Evolutionary conservation across 768 basidiomycete genomes (phyloP).

Genomic region (Pleurotus tuoliensis): DNA sequence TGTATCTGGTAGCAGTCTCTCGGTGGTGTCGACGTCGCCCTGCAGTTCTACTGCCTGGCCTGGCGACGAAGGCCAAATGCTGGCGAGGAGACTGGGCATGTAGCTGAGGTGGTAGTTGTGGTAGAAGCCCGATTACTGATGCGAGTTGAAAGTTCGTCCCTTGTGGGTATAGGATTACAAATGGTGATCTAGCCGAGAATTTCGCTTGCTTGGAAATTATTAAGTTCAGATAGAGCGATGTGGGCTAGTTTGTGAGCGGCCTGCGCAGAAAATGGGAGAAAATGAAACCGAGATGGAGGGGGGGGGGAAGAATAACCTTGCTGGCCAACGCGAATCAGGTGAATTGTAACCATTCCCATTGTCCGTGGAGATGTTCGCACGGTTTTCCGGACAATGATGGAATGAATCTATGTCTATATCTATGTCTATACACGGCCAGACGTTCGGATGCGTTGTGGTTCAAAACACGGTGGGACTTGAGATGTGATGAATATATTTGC

Average conservation of each 20-base stretch:
- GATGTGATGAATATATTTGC: too few relatives aligned
- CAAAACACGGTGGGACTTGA: too few relatives aligned
- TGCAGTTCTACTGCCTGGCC: slow-evolving; percentile 16
- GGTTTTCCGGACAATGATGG: not conserved
- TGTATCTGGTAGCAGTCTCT: slow-evolving; percentile 11
- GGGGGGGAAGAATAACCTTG: not conserved
- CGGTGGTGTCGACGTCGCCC: slow-evolving; percentile 12
- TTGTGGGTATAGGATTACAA: not conserved
- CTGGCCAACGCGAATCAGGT: slow-evolving; percentile 3
- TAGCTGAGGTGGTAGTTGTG: not conserved
- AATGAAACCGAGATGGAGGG: not conserved
- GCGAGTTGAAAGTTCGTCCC: not conserved
- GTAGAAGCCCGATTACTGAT: slow-evolving; percentile 5
- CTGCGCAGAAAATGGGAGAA: slow-evolving; percentile 3
- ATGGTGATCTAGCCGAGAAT: not conserved
- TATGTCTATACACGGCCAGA: too few relatives aligned
- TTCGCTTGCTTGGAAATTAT: not conserved
- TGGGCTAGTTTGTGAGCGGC: not conserved
- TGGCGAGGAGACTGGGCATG: slow-evolving; percentile 8
- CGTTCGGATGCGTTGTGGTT: too few relatives aligned
- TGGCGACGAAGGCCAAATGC: slow-evolving; percentile 8
- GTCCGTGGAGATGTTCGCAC: slow-evolving; percentile 5
- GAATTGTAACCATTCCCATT: slow-evolving; percentile 4
- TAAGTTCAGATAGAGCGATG: not conserved
- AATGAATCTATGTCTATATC: too few relatives aligned